Evolutionary conservation across 2,329 filamentous ascomycete genomes (phyloP), one percentile per base, ranked within the genome.

Genomic region (Achaetomium macrosporum): DNA sequence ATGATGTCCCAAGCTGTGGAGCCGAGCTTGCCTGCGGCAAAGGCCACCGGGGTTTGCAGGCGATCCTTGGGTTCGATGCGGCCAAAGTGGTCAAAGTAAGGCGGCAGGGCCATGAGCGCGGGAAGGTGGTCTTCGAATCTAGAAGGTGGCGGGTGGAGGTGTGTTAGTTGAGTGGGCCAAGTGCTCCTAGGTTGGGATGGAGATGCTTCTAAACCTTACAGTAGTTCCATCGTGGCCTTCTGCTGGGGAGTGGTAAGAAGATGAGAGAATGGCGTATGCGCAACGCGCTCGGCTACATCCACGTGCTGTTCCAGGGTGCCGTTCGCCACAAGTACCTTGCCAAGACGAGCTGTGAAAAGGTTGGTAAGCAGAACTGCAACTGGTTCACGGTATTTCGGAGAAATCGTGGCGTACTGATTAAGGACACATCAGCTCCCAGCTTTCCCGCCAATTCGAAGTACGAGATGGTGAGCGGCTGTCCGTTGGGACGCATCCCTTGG

Each of bases 61-160:
- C 53, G 48, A 20, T 51, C 49, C 19, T 45, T 29, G 1, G 62
- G 63, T 42, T 60, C 47, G n/a, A 55, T 58, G 11, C 57, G 54
- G 35, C 61, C 64, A 42, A 63, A 64, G 19, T 58, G 54, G 5
- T 54, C 58, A 42, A 65, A 65, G 54, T 59, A 64, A 11, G 1
- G 2, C 11, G 41, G 41, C 20, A 42, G 12, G 15, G 41, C 20
- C 6, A 42, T 9, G 19, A 42, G 12, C 3, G 42, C 15, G 25
- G 25, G 11, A 10, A 31, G 25, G 13, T 43, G 12, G 42, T 6
- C 13, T 3, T 43, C 42, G 13, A 43, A 43, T 42, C 40, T 37
- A n/a, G 11, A 35, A 35, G 33, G 25, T 25, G 25, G 25, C 4
- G 15, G 10, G 11, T 3, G 5, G 33, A 9, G 15, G 5, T 12